These are phyloP conservation scores for Fusarium camptoceras DNA, from an alignment of 2,329 filamentous ascomycete species.

Conservation along the genomic window DNA sequence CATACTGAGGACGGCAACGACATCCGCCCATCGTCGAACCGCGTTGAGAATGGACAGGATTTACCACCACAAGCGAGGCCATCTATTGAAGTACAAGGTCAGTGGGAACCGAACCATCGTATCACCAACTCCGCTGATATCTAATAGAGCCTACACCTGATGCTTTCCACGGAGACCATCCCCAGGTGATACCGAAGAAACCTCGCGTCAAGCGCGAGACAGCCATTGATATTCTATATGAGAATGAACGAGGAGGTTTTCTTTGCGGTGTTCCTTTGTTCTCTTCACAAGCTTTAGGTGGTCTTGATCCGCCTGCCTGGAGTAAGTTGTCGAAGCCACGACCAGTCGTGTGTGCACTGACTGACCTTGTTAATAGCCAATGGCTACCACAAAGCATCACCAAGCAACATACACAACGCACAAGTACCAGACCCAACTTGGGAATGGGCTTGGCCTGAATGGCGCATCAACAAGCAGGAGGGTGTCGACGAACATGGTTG, in stretches of 20 bases:
- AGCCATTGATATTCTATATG: slow-evolving; percentile 89
- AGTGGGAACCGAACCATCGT: neutral
- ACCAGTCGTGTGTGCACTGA: neutral
- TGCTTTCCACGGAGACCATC: slow-evolving; percentile 35
- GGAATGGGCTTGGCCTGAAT: slow-evolving; percentile 84
- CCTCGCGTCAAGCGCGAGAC: slow-evolving; percentile 58
- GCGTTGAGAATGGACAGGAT: slow-evolving; percentile 12
- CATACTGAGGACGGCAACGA: slow-evolving; percentile 28
- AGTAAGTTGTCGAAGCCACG: slow-evolving; percentile 53
- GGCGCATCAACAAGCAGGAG: slow-evolving; percentile 76
- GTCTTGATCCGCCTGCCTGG: slow-evolving; percentile 89
- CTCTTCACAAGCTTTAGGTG: slow-evolving; percentile 84
- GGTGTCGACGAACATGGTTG: slow-evolving; percentile 88
- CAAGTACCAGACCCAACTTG: slow-evolving; percentile 95
- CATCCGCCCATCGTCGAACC: slow-evolving; percentile 3
- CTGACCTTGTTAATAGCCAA: slow-evolving; percentile 63
- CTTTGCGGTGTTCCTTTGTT: slow-evolving; percentile 92
- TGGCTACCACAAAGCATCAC: slow-evolving; percentile 67
- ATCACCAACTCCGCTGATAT: slow-evolving; percentile 18
- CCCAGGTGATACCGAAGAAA: slow-evolving; percentile 53
- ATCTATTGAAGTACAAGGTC: slow-evolving; percentile 52
- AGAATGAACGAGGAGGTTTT: slow-evolving; percentile 93
- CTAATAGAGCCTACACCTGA: slow-evolving; percentile 49
- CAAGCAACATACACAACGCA: slow-evolving; percentile 80
- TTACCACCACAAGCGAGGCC: slow-evolving; percentile 44